Evolutionary conservation across 148 eudicot genomes (phyloP).

Genomic region (Nepenthes gracilis): DNA sequence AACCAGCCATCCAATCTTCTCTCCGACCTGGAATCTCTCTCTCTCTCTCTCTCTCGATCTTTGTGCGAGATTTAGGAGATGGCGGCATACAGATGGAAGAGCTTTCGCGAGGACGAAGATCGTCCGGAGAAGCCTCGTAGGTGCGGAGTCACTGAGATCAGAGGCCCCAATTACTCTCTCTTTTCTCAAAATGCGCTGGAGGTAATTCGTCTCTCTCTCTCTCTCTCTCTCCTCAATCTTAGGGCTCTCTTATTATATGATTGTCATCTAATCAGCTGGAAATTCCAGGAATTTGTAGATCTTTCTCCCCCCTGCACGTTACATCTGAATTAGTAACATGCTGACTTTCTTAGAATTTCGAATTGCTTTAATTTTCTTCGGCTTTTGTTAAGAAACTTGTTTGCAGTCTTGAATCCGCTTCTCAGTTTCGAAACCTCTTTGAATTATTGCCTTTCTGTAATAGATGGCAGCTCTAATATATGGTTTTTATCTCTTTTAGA

Average conservation of each 20-base stretch:
- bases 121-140: slow-evolving; percentile 88
- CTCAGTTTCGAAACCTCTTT: too few relatives aligned
- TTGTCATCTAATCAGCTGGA: neutral
- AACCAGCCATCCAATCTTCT: too few relatives aligned
- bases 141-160: slow-evolving; percentile 83
- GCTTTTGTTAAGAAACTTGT: too few relatives aligned
- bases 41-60: slow-evolving; percentile 3
- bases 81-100: slow-evolving; percentile 71
- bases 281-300: too few relatives aligned
- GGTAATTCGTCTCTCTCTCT: slow-evolving; percentile 21
- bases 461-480: too few relatives aligned
- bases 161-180: slow-evolving; percentile 61
- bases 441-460: too few relatives aligned
- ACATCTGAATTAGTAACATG: too few relatives aligned
- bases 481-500: too few relatives aligned
- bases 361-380: too few relatives aligned
- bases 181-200: slow-evolving; percentile 57
- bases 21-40: neutral
- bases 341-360: too few relatives aligned
- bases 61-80: slow-evolving; percentile 6
- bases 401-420: too few relatives aligned
- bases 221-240: neutral
- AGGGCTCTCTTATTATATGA: neutral
- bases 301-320: too few relatives aligned
- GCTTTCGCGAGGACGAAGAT: slow-evolving; percentile 73